A percentile compares a stretch with the other conserved stretches of the same genome.
phyloP scores from a whole-genome alignment of 306 rosid species.

The Abrus precatorius region DNA sequence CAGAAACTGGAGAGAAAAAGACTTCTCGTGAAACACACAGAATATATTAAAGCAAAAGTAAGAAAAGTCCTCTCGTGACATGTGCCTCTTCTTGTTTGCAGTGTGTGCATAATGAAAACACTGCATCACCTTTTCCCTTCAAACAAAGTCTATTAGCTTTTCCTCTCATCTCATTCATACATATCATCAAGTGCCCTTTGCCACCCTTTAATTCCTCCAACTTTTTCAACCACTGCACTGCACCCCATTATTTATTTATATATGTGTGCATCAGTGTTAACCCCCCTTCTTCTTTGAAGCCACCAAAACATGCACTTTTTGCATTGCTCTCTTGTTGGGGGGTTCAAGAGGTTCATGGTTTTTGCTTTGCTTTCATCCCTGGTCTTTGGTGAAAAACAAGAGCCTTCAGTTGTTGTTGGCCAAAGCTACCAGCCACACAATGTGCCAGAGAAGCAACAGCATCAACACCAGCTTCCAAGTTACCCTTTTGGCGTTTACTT shows the following conservation, averaged over 20 bases:
- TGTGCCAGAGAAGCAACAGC: conserved; percentile 45
- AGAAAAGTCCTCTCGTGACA: conserved; percentile 58
- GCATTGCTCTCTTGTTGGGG: conserved; percentile 39
- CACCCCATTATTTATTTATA: neutral
- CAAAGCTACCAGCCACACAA: neutral
- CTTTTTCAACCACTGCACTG: conserved; percentile 7
- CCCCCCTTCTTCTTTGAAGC: neutral
- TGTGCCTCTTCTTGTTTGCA: conserved; percentile 62
- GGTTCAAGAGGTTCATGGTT: conserved; percentile 52
- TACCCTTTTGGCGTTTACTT: conserved; percentile 57
- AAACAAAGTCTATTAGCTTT: conserved; percentile 62
- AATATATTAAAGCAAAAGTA: conserved; percentile 50
- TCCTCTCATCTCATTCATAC: conserved; percentile 25
- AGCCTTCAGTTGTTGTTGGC: conserved; percentile 35
- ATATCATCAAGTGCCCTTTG: conserved; percentile 23
- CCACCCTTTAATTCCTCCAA: conserved; percentile 40
- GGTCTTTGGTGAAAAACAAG: conserved; percentile 56
- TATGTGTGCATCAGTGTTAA: conserved; percentile 30
- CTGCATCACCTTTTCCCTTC: conserved; percentile 57
- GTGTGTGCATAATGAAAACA: conserved; percentile 61
- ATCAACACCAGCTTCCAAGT: conserved; percentile 29
- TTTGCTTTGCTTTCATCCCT: conserved; percentile 55
- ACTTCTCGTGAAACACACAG: conserved; percentile 68
- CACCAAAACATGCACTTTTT: conserved; percentile 57
- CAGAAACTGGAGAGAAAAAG: conserved; percentile 6